phyloP scores from a whole-genome alignment of 2,329 filamentous ascomycete species.

The Ophiocordyceps camponoti-saundersi region DNA sequence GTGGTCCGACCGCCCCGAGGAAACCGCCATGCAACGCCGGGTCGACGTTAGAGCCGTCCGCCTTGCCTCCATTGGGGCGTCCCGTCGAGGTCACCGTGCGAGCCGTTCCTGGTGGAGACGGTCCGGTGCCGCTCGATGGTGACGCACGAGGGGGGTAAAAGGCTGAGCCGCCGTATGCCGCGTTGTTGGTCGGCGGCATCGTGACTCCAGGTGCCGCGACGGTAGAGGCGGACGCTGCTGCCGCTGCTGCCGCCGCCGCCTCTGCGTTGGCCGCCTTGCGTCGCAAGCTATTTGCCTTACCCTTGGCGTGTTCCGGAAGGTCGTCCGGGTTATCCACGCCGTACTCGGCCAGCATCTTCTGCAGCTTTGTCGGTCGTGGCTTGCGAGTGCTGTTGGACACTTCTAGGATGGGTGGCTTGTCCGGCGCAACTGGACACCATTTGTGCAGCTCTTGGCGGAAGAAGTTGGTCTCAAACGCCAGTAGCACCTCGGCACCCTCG shows the following conservation, averaged over 20 bases:
- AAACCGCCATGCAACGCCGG: constrained; percentile 23
- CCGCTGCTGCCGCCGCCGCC: constrained; percentile 23
- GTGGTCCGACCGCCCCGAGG: constrained; percentile 24
- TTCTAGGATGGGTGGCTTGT: constrained; percentile 71
- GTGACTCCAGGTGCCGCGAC: constrained; percentile 4
- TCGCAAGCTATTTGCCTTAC: constrained; percentile 58
- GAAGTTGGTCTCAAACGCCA: constrained; percentile 92
- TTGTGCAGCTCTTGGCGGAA: constrained; percentile 91
- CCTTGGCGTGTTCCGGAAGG: constrained; percentile 64
- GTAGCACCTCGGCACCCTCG: constrained; percentile 84
- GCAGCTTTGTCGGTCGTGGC: constrained; percentile 87
- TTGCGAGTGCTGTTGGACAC: constrained; percentile 85
- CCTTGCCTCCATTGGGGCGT: constrained; percentile 12
- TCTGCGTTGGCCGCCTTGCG: constrained; percentile 51
- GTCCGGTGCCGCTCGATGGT: constrained; percentile 2
- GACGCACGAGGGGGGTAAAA: constrained; percentile 9
- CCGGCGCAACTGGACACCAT: constrained; percentile 78
- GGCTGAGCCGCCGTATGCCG: constrained; percentile 9
- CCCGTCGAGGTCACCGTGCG: constrained; percentile 11
- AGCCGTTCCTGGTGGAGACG: constrained; percentile 10
- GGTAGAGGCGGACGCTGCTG: constrained; percentile 5
- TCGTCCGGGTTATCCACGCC: constrained; percentile 85
- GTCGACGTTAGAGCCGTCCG: constrained; percentile 23
- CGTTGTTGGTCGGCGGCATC: constrained; percentile 6
- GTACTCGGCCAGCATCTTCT: constrained; percentile 80